Percentiles rank a stretch among this genome's conserved stretches.
phyloP scores from a whole-genome alignment of 2,329 filamentous ascomycete genomes.

The Aspergillus ibericus region DNA sequence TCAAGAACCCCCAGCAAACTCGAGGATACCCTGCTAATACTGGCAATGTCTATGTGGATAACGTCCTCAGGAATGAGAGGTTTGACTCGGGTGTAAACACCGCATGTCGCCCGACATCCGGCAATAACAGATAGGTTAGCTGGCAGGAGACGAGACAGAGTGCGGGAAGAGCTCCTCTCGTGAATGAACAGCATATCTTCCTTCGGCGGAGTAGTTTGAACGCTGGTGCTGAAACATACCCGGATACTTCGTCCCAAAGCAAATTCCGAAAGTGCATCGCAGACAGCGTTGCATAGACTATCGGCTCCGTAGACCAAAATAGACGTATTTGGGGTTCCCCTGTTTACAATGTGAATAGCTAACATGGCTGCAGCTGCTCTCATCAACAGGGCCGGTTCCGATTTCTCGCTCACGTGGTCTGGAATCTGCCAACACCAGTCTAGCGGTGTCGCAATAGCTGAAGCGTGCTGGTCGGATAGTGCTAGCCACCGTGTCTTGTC shows the following conservation, averaged over 20 bases:
- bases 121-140: background rate
- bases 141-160: background rate
- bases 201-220: background rate
- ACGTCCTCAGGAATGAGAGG: background rate
- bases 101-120: background rate
- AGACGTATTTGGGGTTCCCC: background rate
- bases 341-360: background rate
- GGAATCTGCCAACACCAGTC: background rate
- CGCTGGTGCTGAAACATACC: background rate
- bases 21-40: background rate
- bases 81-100: background rate
- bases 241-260: background rate
- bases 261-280: background rate
- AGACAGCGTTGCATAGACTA: background rate
- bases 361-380: background rate
- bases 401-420: background rate
- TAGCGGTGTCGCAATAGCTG: background rate
- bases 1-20: background rate
- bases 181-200: background rate
- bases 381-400: background rate
- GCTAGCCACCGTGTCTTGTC: conserved; percentile 3
- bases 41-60: background rate
- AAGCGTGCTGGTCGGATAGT: background rate
- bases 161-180: background rate
- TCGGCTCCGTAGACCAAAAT: background rate